Base-by-base conservation (phyloP, 345 rosid genomes). In the Arabidopsis arenosa region DNA sequence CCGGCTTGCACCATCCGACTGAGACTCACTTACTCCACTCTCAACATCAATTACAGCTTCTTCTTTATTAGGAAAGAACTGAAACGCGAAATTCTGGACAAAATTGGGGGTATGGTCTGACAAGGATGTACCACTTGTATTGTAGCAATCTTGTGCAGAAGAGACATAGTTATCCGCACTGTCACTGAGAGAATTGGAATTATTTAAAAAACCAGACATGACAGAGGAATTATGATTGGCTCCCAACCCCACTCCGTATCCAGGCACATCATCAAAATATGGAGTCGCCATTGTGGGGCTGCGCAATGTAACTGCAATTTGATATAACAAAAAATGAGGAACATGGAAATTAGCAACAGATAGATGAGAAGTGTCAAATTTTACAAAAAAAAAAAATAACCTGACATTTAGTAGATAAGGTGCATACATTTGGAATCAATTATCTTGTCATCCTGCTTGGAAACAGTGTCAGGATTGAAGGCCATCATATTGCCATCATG, bases 11-110 rank as follows among this genome's bases (percentile, higher is more conserved):
- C 77, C 84, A 62, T 75, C 87, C 10, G 77, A 79, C 61, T 60
- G 80, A 81, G 75, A 80, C 68, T 77, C 85, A 32, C 67, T 68
- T 14, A 66, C 69, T 57, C 82, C 87, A 81, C 82, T 84, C 75
- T 69, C 84, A 54, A 68, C 73, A 26, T 80, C 80, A 72, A 76
- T 77, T 44, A 60, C 53, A 52, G 66, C 68, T 51, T 75, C 84
- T 79, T 77, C 84, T 73, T 75, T 80, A 37, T 9, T 70, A 14
- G 83, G 79, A 37, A 79, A 74, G 39, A 70, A 56, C 53, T 70
- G 82, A 76, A 49, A 67, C 49, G 63, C 21, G 1, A 21, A 72
- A 71, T 71, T 64, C 44, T 76, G 69, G 23, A 21, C 37, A 62
- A 73, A 73, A 76, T 58, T 60, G 54, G 66, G 70, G 48, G 63